phyloP scores from a whole-genome alignment of 2,329 filamentous ascomycete genomes.

The Orbilia ellipsospora region DNA sequence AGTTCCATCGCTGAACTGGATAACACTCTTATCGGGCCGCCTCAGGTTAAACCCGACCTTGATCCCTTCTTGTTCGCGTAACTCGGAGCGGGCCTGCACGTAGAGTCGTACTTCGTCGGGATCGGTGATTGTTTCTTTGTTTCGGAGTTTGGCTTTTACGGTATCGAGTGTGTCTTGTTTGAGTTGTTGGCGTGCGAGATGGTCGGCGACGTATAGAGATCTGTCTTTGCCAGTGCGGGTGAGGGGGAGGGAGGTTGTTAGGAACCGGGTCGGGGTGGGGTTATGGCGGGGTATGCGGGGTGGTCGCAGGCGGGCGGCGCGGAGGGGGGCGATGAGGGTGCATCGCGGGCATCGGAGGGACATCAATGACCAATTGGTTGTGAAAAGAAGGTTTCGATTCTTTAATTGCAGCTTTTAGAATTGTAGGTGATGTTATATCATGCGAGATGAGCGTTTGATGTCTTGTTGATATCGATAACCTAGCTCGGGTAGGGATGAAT shows the following conservation, averaged over 20 bases:
- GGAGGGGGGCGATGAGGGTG: constrained; percentile 28
- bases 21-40: too few relatives aligned
- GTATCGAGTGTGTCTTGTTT: neutral
- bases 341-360: constrained; percentile 50
- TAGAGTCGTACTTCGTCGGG: neutral
- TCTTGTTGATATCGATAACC: too few relatives aligned
- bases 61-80: neutral
- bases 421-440: too few relatives aligned
- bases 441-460: too few relatives aligned
- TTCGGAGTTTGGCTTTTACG: neutral
- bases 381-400: neutral
- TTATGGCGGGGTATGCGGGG: constrained; percentile 29
- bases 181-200: neutral
- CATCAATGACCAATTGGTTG: constrained; percentile 27
- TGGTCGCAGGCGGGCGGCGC: constrained; percentile 6
- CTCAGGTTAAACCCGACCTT: too few relatives aligned
- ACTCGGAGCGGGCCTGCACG: neutral
- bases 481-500: too few relatives aligned
- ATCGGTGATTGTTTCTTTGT: neutral
- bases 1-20: too few relatives aligned
- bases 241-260: constrained; percentile 33
- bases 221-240: neutral
- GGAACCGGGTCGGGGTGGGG: constrained; percentile 2
- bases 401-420: too few relatives aligned
- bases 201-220: too few relatives aligned